Base-by-base conservation (phyloP, 805 yeast species). In the Lachancea sp. region DNA sequence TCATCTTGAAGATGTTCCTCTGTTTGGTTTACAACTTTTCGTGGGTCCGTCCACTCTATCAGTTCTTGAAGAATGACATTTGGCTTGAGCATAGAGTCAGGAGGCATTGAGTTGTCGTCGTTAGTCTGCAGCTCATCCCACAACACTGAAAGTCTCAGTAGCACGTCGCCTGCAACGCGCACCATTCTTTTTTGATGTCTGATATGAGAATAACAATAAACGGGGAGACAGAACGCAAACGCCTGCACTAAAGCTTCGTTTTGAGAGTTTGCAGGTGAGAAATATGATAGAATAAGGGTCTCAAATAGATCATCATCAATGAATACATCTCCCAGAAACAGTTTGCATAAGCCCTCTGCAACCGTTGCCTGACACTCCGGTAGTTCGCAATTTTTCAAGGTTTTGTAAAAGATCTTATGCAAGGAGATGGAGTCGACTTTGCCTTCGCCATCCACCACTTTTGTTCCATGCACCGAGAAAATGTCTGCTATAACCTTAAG, bases 151-250 rank as follows among this genome's bases (percentile, higher is more conserved):
- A 85, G 62, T 54, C 93, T 69, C 44, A 70, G 67, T 33, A 85
- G 63, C 2, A 85, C 78, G 63, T 84, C 91, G 3, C 81, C 78
- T 26, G 83, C 80, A 22, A 85, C 73, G 27, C 77, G 65, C 6
- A 81, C 73, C 56, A 89, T 65, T 48, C 81, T 71, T 40, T 72
- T 74, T 60, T 87, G 96, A 59, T 89, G 95, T 15, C 67, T 67
- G 0, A 71, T 68, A 55, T 82, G 89, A 29, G 95, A 84, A 57
- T 79, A 84, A 32, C 93, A 81, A 60, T 85, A 88, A 0, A 85
- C 95, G 0, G 97, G 96, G 15, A 90, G 71, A 60, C 95, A 89
- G 57, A 86, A 90, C 9, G 93, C 78, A 48, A 90, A 74, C 0
- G 85, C 85, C 62, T 90, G 97, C 39, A 81, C 71, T 49, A 90